Evolutionary conservation across 805 yeast species (phyloP).

Genomic region (Torulaspora maleeae): DNA sequence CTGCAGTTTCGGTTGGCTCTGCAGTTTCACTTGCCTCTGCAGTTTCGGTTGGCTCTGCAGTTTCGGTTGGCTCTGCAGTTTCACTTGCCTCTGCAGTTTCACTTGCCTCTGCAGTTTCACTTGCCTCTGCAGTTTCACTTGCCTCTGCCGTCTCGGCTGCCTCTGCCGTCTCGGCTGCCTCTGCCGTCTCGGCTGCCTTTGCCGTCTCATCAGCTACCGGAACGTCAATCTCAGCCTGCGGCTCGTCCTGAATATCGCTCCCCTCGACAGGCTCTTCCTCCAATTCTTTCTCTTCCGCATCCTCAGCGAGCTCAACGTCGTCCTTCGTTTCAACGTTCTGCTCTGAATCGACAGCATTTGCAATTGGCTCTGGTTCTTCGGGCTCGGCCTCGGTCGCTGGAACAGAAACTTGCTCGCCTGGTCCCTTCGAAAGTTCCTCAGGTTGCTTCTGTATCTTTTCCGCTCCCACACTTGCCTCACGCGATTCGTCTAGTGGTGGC

Average conservation of each 20-base stretch:
- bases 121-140: too few relatives aligned
- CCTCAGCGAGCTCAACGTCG: neutral
- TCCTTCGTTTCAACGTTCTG: neutral
- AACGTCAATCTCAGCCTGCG: too few relatives aligned
- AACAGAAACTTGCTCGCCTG: neutral
- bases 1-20: too few relatives aligned
- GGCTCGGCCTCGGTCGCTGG: neutral
- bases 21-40: too few relatives aligned
- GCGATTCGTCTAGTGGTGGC: slow-evolving; percentile 4
- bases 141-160: too few relatives aligned
- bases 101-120: too few relatives aligned
- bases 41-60: too few relatives aligned
- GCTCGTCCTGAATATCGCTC: too few relatives aligned
- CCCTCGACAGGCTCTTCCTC: neutral
- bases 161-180: slow-evolving; percentile 7
- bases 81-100: too few relatives aligned
- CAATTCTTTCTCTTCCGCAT: slow-evolving; percentile 3
- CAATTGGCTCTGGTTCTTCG: slow-evolving; percentile 12
- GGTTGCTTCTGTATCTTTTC: slow-evolving; percentile 11
- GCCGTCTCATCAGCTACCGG: too few relatives aligned
- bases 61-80: too few relatives aligned
- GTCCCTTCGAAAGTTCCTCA: slow-evolving; percentile 4
- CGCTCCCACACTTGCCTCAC: slow-evolving; percentile 7
- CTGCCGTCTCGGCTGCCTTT: too few relatives aligned
- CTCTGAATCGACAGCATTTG: neutral